Percentiles rank a stretch among this genome's conserved stretches.
Conservation (phyloP, 75 land plant species). For the Chamaecyparis obtusa region DNA sequence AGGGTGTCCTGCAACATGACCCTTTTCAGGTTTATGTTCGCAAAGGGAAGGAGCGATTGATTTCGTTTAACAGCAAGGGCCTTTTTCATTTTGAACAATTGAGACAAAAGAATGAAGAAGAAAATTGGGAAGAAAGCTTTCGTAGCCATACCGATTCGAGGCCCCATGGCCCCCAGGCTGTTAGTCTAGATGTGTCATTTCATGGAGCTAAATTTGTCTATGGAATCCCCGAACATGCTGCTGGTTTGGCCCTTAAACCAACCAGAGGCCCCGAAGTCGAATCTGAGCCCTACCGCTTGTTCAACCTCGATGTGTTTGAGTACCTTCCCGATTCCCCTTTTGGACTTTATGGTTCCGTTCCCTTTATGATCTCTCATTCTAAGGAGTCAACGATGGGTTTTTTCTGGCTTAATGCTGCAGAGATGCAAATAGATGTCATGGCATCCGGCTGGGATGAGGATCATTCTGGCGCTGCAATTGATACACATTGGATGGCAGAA, state of each 20-base stretch:
- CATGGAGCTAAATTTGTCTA: constrained; percentile 86
- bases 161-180: constrained; percentile 91
- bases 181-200: constrained; percentile 91
- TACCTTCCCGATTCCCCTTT: constrained; percentile 90
- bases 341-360: constrained; percentile 90
- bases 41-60: constrained; percentile 37
- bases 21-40: constrained; percentile 77
- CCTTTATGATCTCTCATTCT: constrained; percentile 91
- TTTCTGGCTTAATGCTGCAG: constrained; percentile 96
- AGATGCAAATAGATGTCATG: constrained; percentile 97
- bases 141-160: constrained; percentile 76
- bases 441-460: constrained; percentile 71
- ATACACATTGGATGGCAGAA: constrained; percentile 93
- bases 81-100: constrained; percentile 92
- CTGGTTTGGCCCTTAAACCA: constrained; percentile 68
- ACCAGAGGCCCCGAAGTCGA: constrained; percentile 80
- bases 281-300: constrained; percentile 96
- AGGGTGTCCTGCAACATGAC: constrained; percentile 64
- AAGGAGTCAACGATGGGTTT: constrained; percentile 60
- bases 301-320: constrained; percentile 95
- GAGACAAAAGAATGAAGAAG: constrained; percentile 72
- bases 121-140: constrained; percentile 84
- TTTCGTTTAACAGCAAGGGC: constrained; percentile 83
- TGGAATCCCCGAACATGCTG: constrained; percentile 95
- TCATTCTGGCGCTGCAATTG: constrained; percentile 30